phyloP scores from a whole-genome alignment of 2,329 filamentous ascomycete genomes.

The Biscogniauxia sp. region DNA sequence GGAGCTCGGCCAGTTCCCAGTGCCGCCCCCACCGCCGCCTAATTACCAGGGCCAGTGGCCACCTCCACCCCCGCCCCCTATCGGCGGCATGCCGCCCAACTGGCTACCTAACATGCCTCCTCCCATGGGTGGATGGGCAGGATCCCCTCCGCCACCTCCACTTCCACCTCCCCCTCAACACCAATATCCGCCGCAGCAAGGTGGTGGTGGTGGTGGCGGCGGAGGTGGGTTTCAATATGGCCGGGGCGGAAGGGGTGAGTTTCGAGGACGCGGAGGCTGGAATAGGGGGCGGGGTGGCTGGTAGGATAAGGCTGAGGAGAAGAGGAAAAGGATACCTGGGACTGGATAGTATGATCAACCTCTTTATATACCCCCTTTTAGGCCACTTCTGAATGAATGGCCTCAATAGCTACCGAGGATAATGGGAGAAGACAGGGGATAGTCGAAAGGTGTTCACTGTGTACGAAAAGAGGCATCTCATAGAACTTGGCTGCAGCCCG shows the following conservation, averaged over 20 bases:
- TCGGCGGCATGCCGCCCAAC: constrained; percentile 20
- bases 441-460: too few species aligned
- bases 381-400: too few species aligned
- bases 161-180: constrained; percentile 26
- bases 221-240: constrained; percentile 29
- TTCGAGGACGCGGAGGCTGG: constrained; percentile 30
- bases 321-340: background rate
- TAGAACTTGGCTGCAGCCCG: too few species aligned
- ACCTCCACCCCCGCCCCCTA: constrained; percentile 22
- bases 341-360: too few species aligned
- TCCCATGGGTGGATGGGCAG: constrained; percentile 17
- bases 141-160: constrained; percentile 22
- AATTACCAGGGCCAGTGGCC: constrained; percentile 25
- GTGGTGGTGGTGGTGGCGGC: constrained; percentile 20
- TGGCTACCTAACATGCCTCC: constrained; percentile 25
- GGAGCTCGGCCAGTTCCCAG: constrained; percentile 23
- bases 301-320: constrained; percentile 12
- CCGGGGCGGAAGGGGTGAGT: constrained; percentile 30
- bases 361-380: too few species aligned
- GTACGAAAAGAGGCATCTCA: too few species aligned
- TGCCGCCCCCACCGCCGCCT: constrained; percentile 28
- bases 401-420: too few species aligned
- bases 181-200: constrained; percentile 12
- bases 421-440: too few species aligned
- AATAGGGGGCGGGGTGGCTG: constrained; percentile 27